Base-by-base conservation (phyloP, 2,329 filamentous ascomycete genomes). In the Fusarium praegraminearum region DNA sequence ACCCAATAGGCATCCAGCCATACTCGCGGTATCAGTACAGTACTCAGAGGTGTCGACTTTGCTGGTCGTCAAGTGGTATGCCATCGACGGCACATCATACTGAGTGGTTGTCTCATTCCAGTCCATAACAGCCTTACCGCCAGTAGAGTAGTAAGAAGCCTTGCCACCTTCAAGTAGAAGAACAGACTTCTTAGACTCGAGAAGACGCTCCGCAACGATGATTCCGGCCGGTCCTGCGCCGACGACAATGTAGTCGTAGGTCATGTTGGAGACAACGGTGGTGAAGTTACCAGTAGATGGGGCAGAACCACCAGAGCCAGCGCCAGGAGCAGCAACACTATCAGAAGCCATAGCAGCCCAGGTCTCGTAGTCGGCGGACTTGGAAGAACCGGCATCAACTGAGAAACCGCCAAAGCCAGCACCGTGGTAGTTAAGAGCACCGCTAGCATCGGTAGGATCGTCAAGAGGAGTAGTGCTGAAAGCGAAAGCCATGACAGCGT, bases 1-100 rank as follows among this genome's bases (percentile, higher is more conserved):
- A 50, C 91, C 91, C 4, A 93, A 84, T 44, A 93, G 83, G 66
- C 91, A 93, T 16, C 90, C 91, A 15, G 89, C 89, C 89, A 92
- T 91, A 73, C 90, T 88, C 66, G 90, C 89, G n/a, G 87, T 89
- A 76, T 93, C 90, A 3, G 72, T 70, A 47, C 84, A 85, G 78
- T 91, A 93, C 36, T 87, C 86, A 71, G 91, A 88, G 30, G 88
- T 89, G 6, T 82, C 82, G 0, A 20, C 12, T 87, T 88, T 73
- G 91, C 85, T 30, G 6, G 83, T 80, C 86, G 89, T 91, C 70
- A 93, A 91, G 78, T 91, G 83, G 76, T 92, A 92, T 77, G 89
- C 91, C 62, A 92, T 85, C 57, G 90, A 89, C 0, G 90, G 90
- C 7, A 92, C 86, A 73, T 93, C 90, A 72, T 93, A 92, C 50